Base-by-base conservation (phyloP, 305 asterid species). In the Ilex paraguariensis region DNA sequence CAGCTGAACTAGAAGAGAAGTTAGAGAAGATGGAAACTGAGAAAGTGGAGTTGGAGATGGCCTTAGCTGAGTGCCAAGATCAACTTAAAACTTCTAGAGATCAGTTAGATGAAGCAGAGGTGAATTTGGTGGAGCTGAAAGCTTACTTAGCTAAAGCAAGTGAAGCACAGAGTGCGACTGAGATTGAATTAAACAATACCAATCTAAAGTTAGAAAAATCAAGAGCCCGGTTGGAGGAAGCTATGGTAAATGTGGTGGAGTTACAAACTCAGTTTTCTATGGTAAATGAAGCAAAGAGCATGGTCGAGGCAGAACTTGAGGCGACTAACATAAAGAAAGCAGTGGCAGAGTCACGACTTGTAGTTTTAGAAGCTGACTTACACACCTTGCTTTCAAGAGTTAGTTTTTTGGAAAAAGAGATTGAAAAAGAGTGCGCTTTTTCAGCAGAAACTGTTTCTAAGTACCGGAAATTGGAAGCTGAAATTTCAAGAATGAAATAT, bases 1-100 rank as follows among this genome's bases (percentile, higher is more conserved):
- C 79, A 13, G 66, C 78, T 54, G 86, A 79, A 32, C 79, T 84
- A 55, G 96, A 85, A 69, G 87, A 85, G 55, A 87, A 63, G 57
- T 62, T 85, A 52, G 69, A 65, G 73, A 84, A 56, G 67, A 54
- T 81, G 68, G 82, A 82, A 46, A 66, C 56, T 10, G 97, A 90
- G 81, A 92, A 82, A 63, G 48, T 48, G 60, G 70, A 66, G 66
- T 54, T 89, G 75, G 86, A 84, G 81, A 81, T 70, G 71, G 76
- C 69, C 60, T 83, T 89, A 40, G 66, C 53, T n/a, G 80, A 78
- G 62, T 78, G 84, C 71, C 85, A 68, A 71, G 70, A 61, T 52
- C 82, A 76, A 72, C 88, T 89, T 2, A 77, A 76, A 75, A 73
- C 70, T 59, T 88, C 90, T 21, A 77, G 66, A 64, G 82, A 70